These are phyloP conservation scores for Jamesozyma rosinii DNA, from an alignment of 805 yeast species.

Conservation along the genomic window DNA sequence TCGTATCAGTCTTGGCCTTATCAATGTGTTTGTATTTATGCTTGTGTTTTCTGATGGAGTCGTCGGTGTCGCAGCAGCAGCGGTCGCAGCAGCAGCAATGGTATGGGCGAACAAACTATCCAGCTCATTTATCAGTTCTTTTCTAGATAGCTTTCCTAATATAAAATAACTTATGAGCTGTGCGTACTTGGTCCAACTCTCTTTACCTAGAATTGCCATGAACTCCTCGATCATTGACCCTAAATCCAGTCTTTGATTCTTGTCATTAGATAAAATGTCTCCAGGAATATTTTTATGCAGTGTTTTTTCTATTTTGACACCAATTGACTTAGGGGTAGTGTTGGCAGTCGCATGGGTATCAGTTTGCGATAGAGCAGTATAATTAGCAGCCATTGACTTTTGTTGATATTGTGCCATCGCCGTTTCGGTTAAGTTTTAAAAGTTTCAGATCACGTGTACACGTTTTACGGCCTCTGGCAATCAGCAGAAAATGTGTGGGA, in stretches of 20 bases:
- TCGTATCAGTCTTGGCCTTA: constrained; percentile 18
- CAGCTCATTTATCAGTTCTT: constrained; percentile 56
- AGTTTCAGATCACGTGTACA: too few species aligned
- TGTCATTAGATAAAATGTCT: neutral
- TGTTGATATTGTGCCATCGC: constrained; percentile 16
- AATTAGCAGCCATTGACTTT: constrained; percentile 8
- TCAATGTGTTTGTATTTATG: neutral
- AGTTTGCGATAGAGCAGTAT: neutral
- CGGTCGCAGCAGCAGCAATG: neutral
- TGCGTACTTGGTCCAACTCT: constrained; percentile 77
- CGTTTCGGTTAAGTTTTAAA: too few species aligned
- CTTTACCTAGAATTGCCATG: constrained; percentile 60
- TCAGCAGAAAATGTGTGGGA: too few species aligned
- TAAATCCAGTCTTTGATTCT: constrained; percentile 42
- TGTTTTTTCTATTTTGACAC: neutral
- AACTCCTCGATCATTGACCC: constrained; percentile 62
- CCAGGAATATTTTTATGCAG: neutral
- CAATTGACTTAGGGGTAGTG: neutral
- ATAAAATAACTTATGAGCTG: constrained; percentile 67
- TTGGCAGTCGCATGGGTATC: neutral
- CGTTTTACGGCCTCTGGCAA: too few species aligned
- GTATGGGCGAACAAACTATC: constrained; percentile 39
- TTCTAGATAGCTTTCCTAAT: constrained; percentile 68
- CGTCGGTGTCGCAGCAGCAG: neutral
- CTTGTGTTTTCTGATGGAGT: neutral